Percentiles rank a stretch among this genome's conserved stretches.
Conservation (phyloP, 768 basidiomycete genomes). For the Boletus edulis region DNA sequence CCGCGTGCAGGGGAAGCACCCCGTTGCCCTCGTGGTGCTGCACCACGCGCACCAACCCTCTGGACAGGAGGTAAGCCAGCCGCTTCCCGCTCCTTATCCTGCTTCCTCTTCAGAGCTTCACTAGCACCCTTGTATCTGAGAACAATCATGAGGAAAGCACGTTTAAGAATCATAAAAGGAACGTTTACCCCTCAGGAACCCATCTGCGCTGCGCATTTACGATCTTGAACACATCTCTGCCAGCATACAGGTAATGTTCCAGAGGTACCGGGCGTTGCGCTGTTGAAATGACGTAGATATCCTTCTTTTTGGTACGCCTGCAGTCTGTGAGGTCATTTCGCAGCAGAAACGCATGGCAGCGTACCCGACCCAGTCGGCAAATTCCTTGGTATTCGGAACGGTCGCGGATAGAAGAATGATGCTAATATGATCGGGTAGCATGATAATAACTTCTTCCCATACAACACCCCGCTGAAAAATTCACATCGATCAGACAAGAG, state of each 20-base stretch:
- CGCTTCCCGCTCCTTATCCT: constrained; percentile 97
- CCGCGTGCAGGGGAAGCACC: constrained; percentile 52
- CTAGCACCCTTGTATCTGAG: constrained; percentile 85
- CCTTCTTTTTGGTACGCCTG: constrained; percentile 98
- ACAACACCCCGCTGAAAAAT: constrained; percentile 85
- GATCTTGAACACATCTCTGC: constrained; percentile 90
- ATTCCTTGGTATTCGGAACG: constrained; percentile 96
- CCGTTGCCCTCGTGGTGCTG: constrained; percentile 47
- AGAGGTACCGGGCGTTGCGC: constrained; percentile 94
- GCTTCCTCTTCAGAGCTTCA: constrained; percentile 87
- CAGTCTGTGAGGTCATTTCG: constrained; percentile 3
- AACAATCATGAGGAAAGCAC: constrained; percentile 3
- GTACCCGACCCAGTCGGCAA: constrained; percentile 99
- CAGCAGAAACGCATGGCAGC: constrained; percentile 25
- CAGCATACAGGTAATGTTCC: constrained; percentile 95
- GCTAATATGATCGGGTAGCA: constrained; percentile 98
- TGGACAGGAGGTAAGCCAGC: constrained; percentile 88
- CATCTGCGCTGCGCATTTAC: constrained; percentile 73
- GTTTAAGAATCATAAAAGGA: neutral
- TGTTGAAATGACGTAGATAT: constrained; percentile 98
- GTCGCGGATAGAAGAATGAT: constrained; percentile 97
- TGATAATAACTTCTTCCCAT: constrained; percentile 99
- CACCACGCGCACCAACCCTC: constrained; percentile 77
- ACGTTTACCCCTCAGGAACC: constrained; percentile 70
- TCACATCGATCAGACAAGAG: constrained; percentile 13